Evolutionary conservation across 768 basidiomycete genomes (phyloP), one percentile per base, ranked within the genome.

Genomic region (Macrolepiota dolichaula): DNA sequence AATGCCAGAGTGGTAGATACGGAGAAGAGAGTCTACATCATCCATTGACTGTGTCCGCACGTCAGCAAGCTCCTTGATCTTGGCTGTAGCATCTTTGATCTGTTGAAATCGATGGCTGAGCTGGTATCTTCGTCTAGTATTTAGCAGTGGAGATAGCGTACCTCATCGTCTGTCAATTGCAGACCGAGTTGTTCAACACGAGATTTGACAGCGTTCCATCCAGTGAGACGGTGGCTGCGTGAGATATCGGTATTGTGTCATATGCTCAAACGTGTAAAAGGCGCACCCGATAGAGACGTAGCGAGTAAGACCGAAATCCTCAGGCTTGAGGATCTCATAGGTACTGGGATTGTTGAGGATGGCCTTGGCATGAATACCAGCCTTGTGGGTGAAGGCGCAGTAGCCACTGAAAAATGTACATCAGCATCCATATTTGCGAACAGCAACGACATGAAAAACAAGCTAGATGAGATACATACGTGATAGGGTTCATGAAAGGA

Each of bases 361-460:
- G 40, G 97, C 97, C 84, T 99, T 99, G 78, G 97, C 97, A 76
- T 99, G 97, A 65, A 99, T 99, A 72, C 97, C 97, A 22, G 97
- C 97, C 88, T 99, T 98, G 88, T 98, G 97, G 27, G 97, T 99
- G 81, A 99, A 99, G 3, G 97, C 97, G 72, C 97, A 98, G 77
- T 98, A 99, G 15, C 97, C 97, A 59, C 96, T 98, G 65, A 3
- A 44, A 7, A n/a, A 49, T 46, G 25, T 22, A 11, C 29, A 38
- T 67, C 44, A 67, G 61, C 57, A 9, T 36, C n/a, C 29, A 40
- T 22, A 17, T 35, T 27, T 37, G 4, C 15, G 25, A 35, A 42
- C 19, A 9, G 9, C 17, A 38, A 19, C 15, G 22, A 32, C 38
- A 13, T n/a, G 29, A 19, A 59, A 42, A 44, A 44, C 35, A 51